A percentile compares a stretch with the other conserved stretches of the same genome.
phyloP scores from a whole-genome alignment of 2,329 filamentous ascomycete genomes.

The Blastomyces gilchristii region DNA sequence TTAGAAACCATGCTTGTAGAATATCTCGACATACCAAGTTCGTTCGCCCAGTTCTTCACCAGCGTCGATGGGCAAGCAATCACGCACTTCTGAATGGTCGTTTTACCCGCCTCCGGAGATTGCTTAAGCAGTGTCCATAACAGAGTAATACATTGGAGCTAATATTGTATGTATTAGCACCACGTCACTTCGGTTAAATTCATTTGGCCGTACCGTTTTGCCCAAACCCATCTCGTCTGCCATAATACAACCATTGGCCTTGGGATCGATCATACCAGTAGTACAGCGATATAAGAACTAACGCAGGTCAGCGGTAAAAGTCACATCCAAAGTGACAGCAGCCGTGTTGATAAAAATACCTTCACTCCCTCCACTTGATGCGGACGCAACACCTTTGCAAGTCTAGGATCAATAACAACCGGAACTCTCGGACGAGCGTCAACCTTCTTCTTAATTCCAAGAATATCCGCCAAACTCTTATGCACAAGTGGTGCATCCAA shows the following conservation, averaged over 20 bases:
- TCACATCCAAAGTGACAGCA: background rate
- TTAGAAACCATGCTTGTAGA: background rate
- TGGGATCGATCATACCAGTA: conserved; percentile 87
- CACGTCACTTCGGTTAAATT: conserved; percentile 12
- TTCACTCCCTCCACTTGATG: conserved; percentile 98
- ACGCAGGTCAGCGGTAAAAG: conserved; percentile 15
- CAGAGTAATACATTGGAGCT: conserved; percentile 84
- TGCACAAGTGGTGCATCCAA: conserved; percentile 76
- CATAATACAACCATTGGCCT: conserved; percentile 97
- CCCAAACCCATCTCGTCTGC: conserved; percentile 98
- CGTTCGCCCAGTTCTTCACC: conserved; percentile 96
- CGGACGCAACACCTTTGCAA: conserved; percentile 82
- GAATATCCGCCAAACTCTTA: conserved; percentile 88
- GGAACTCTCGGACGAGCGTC: conserved; percentile 78
- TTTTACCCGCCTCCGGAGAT: conserved; percentile 85
- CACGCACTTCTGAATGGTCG: conserved; percentile 90
- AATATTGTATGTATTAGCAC: conserved; percentile 17
- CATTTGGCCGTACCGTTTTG: conserved; percentile 53
- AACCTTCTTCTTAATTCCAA: conserved; percentile 89
- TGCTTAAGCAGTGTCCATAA: conserved; percentile 97
- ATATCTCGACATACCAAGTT: conserved; percentile 45
- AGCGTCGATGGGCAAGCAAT: conserved; percentile 94
- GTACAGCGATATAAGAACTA: conserved; percentile 86
- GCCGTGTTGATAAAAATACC: conserved; percentile 23
- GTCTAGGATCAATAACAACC: conserved; percentile 84